phyloP scores from a whole-genome alignment of 306 rosid species.

The Trifolium fragiferum region DNA sequence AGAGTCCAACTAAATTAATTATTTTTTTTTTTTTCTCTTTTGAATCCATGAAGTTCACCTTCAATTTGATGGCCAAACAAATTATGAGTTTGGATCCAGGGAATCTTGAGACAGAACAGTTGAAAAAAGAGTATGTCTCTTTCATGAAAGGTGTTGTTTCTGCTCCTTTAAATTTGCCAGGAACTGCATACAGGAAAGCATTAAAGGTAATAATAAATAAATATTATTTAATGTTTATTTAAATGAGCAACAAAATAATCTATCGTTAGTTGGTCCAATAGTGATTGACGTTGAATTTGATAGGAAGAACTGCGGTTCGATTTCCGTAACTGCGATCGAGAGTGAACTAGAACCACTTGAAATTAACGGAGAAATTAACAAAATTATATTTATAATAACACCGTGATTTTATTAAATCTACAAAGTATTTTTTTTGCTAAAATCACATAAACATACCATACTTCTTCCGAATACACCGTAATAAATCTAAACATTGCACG shows the following conservation, averaged over 20 bases:
- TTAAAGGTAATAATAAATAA: conserved; percentile 56
- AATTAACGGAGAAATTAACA: no score
- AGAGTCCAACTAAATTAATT: background rate
- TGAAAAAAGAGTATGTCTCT: conserved; percentile 76
- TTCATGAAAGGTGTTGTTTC: conserved; percentile 95
- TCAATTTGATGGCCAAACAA: conserved; percentile 86
- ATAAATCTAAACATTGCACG: no score
- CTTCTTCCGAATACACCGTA: no score
- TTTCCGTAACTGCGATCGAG: no score
- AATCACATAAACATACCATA: no score
- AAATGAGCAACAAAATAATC: no score
- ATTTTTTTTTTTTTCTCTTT: background rate
- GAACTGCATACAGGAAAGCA: conserved; percentile 85
- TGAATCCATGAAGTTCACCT: conserved; percentile 69
- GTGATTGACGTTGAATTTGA: no score
- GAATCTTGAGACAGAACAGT: conserved; percentile 74
- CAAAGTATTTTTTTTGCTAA: background rate
- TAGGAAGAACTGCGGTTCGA: no score
- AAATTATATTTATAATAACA: no score
- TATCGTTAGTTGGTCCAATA: no score
- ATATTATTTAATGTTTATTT: no score
- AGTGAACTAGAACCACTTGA: no score
- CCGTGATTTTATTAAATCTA: background rate
- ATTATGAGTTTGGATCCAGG: conserved; percentile 94
- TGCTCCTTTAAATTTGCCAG: conserved; percentile 83